Conservation (phyloP, 306 rosid species). For the Prunus armeniaca region DNA sequence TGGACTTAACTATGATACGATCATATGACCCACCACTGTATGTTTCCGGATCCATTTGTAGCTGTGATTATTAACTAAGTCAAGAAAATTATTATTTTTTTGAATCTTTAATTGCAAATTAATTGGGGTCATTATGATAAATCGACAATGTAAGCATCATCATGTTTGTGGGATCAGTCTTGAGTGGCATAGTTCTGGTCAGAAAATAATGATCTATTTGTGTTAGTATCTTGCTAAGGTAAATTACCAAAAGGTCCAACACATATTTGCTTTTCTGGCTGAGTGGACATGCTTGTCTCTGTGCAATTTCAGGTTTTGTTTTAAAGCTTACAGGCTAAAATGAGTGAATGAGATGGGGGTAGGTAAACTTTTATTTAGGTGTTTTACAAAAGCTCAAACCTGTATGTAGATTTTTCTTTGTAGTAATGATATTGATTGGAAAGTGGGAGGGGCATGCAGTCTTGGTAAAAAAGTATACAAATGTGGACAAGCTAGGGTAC, state of each 20-base stretch:
- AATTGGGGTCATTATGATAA: not conserved
- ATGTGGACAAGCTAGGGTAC: not conserved
- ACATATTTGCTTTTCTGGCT: not conserved
- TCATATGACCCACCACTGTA: conserved; percentile 31
- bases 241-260: not conserved
- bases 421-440: not conserved
- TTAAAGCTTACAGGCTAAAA: not conserved
- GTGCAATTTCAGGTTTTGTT: too few relatives aligned
- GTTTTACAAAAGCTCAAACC: not conserved
- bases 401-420: not conserved
- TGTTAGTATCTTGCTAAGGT: not conserved
- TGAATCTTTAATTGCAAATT: not conserved
- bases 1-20: conserved; percentile 21
- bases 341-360: conserved; percentile 5
- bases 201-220: not conserved
- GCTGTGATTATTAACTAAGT: conserved; percentile 15
- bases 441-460: not conserved
- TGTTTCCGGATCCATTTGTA: conserved; percentile 29
- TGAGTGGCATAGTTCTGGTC: not conserved
- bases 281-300: not conserved
- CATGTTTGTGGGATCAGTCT: conserved; percentile 10
- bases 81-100: not conserved
- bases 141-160: not conserved
- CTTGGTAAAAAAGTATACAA: not conserved
- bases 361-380: not conserved